These are phyloP conservation scores for Colletotrichum sp. DNA, from an alignment of 2,329 filamentous ascomycete species.

Conservation along the genomic window DNA sequence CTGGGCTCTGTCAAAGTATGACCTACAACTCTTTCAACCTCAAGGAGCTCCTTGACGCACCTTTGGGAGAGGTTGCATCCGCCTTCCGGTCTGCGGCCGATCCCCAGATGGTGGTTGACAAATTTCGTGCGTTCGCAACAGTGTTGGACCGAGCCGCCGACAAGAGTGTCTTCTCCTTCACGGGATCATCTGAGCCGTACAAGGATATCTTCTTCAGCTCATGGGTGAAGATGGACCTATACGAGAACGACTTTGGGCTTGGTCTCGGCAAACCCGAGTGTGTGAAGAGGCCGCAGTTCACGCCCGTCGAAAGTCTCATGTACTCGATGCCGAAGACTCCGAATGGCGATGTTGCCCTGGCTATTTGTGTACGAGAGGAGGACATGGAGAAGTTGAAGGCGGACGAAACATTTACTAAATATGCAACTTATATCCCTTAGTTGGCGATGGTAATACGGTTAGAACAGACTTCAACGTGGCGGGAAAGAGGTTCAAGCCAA, in stretches of 20 bases:
- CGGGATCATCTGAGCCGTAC: conserved; percentile 36
- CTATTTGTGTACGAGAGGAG: conserved; percentile 48
- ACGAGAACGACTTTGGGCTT: conserved; percentile 50
- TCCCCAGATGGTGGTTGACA: conserved; percentile 34
- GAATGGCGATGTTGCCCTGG: conserved; percentile 48
- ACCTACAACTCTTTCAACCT: conserved; percentile 39
- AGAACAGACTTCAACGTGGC: background rate
- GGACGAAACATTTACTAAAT: conserved; percentile 46
- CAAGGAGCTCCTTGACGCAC: conserved; percentile 28
- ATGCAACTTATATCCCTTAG: conserved; percentile 33
- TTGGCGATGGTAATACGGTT: background rate
- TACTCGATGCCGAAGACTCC: conserved; percentile 52
- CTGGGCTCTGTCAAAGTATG: conserved; percentile 52
- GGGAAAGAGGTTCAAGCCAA: background rate
- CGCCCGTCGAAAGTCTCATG: conserved; percentile 47
- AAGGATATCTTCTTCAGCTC: conserved; percentile 57
- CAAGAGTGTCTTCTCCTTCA: conserved; percentile 37
- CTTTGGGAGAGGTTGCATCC: conserved; percentile 16
- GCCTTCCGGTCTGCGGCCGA: conserved; percentile 42
- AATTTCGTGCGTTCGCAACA: conserved; percentile 46
- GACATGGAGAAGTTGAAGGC: conserved; percentile 48
- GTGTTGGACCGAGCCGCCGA: conserved; percentile 36
- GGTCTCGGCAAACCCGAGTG: conserved; percentile 49
- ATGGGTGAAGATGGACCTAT: conserved; percentile 52
- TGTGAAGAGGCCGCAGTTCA: conserved; percentile 52